Base-by-base conservation (phyloP, 495 filamentous ascomycete species). In the Bathelium albidoporum region DNA sequence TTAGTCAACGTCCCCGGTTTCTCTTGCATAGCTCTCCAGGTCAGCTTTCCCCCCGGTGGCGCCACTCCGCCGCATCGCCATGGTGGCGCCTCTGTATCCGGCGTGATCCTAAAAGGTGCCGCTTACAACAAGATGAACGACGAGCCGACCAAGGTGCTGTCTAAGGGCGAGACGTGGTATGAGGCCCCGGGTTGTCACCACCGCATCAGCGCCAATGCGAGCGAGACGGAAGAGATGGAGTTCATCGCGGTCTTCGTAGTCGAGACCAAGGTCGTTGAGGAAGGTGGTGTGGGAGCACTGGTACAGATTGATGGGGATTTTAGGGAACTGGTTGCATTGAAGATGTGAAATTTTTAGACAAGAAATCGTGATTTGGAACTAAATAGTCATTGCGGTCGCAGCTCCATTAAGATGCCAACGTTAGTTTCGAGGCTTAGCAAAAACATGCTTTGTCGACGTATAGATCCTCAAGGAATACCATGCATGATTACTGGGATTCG, bases 141-240 rank as follows among this genome's bases (percentile, higher is more conserved):
- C 44, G 69, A 74, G 10, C 69, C 69, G 26, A 73, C 74, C 60
- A 68, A 64, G 32, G 59, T 67, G 0, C 66, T 70, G 28, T 14
- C 65, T 20, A 32, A 52, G 2, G 76, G 75, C 0, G 75, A 69
- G 10, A 68, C 67, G 16, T 78, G 71, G 68, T 76, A 72, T 59
- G 76, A 80, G 62, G 74, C 75, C 5, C 77, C 77, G 0, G 76
- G 76, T 0, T 80, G 78, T 43, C 75, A 78, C 45, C 76, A 80
- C 64, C 65, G 71, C 32, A 71, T 74, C 53, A 76, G 76, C 45
- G 74, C 72, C 41, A 78, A 79, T 66, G 69, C 67, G 9, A 75
- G 74, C 65, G 66, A 72, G 59, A 74, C 69, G 1, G 73, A 73
- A 58, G 63, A 73, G 1, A 71, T 73, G 0, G 60, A 61, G 10